Percentiles rank a stretch among this genome's conserved stretches.
Conservation (phyloP, 2,329 filamentous ascomycete species). For the Alternaria viburni region DNA sequence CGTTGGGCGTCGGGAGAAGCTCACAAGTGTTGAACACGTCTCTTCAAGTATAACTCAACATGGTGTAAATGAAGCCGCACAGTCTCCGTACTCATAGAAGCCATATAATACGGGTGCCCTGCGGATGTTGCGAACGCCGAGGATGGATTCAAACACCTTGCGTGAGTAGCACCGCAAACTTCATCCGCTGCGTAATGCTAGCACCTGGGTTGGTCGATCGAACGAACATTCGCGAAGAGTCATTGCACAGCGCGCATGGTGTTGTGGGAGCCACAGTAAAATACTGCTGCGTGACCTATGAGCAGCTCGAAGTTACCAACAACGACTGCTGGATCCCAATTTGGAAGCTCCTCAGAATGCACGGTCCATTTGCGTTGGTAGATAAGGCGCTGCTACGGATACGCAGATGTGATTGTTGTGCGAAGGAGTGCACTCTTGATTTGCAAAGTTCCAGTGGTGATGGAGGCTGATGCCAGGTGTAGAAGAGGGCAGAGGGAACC, state of each 20-base stretch:
- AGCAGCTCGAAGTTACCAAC: background rate
- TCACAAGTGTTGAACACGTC: background rate
- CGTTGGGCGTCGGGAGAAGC: background rate
- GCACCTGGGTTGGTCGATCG: background rate
- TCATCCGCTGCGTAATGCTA: background rate
- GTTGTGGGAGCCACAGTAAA: background rate
- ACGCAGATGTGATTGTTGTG: background rate
- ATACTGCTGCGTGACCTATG: background rate
- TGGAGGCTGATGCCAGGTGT: background rate
- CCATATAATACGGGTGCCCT: background rate
- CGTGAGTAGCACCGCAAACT: background rate
- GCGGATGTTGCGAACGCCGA: too few relatives aligned
- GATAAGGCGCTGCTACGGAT: background rate
- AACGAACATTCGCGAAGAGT: background rate
- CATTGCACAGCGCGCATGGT: background rate
- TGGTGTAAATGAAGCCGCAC: background rate
- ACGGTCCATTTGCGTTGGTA: too few relatives aligned
- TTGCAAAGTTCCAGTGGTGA: background rate
- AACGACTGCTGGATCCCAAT: background rate
- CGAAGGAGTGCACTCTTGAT: background rate
- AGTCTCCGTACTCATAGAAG: background rate
- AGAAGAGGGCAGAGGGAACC: background rate
- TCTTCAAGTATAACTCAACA: background rate
- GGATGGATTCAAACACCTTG: background rate
- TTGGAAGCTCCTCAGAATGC: background rate